A percentile compares a stretch with the other conserved stretches of the same genome.
phyloP scores from a whole-genome alignment of 2,329 filamentous ascomycete species.

The Pseudogymnoascus pannorum region DNA sequence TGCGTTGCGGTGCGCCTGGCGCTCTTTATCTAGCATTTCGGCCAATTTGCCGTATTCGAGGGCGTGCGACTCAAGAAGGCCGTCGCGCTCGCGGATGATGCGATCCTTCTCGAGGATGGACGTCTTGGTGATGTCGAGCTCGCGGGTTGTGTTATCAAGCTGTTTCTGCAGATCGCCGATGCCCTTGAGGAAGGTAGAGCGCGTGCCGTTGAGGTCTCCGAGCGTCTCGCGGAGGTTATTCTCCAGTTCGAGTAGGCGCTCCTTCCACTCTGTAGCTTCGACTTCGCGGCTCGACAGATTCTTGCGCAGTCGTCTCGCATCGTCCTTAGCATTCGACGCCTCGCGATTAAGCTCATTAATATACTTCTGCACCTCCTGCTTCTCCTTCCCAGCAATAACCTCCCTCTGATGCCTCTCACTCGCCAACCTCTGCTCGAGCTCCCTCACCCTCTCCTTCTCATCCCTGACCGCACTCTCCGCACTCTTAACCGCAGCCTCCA shows the following conservation, averaged over 20 bases:
- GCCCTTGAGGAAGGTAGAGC: slow-evolving; percentile 76
- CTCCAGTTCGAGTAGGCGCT: slow-evolving; percentile 82
- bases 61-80: slow-evolving; percentile 78
- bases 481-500: slow-evolving; percentile 75
- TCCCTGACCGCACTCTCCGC: slow-evolving; percentile 75
- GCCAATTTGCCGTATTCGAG: slow-evolving; percentile 78
- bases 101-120: slow-evolving; percentile 84
- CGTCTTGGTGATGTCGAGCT: slow-evolving; percentile 71
- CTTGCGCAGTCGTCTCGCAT: slow-evolving; percentile 74
- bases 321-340: slow-evolving; percentile 74
- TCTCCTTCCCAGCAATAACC: slow-evolving; percentile 77
- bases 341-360: slow-evolving; percentile 90
- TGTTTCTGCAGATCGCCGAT: slow-evolving; percentile 84
- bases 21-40: slow-evolving; percentile 87
- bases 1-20: slow-evolving; percentile 74
- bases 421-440: slow-evolving; percentile 66
- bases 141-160: slow-evolving; percentile 73
- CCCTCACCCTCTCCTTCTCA: slow-evolving; percentile 68
- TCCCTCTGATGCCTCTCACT: slow-evolving; percentile 83
- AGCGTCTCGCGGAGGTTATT: slow-evolving; percentile 79
- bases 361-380: slow-evolving; percentile 89
- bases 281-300: slow-evolving; percentile 75
- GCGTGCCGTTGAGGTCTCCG: slow-evolving; percentile 79
- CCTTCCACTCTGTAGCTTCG: slow-evolving; percentile 86
- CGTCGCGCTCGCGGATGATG: slow-evolving; percentile 81